Evolutionary conservation across 305 asterid genomes (phyloP).

Genomic region (Nicotiana rustica): DNA sequence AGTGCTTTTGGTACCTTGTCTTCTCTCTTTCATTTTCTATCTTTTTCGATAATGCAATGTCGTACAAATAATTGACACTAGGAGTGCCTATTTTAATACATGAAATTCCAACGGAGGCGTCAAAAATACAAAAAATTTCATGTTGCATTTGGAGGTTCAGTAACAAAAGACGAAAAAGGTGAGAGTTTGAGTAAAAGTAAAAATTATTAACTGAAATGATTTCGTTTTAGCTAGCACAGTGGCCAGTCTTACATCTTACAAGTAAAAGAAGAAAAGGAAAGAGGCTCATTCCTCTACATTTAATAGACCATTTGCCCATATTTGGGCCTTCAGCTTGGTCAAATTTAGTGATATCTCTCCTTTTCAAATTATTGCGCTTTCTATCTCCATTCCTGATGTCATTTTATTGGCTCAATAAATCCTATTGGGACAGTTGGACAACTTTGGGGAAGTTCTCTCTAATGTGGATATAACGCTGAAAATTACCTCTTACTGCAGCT

Average conservation of each 20-base stretch:
- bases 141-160: no score
- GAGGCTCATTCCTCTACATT: not conserved
- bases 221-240: no score
- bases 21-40: constrained; percentile 22
- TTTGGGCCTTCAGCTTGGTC: not conserved
- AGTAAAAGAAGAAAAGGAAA: not conserved
- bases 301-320: not conserved
- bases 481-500: not conserved
- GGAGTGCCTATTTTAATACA: not conserved
- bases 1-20: not conserved
- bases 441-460: not conserved
- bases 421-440: not conserved
- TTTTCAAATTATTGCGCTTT: not conserved
- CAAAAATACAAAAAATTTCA: not conserved
- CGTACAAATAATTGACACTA: constrained; percentile 1
- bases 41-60: constrained; percentile 16
- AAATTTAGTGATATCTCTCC: not conserved
- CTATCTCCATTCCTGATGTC: not conserved
- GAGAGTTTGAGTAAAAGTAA: no score
- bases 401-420: not conserved
- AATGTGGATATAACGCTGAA: not conserved
- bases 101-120: not conserved
- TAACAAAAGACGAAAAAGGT: no score
- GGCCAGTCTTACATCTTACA: no score
- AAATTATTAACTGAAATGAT: no score